Percentiles rank a stretch among this genome's conserved stretches.
Conservation (phyloP, 225 moss, liverwort and hornwort genomes). For the Straminergon stramineum region DNA sequence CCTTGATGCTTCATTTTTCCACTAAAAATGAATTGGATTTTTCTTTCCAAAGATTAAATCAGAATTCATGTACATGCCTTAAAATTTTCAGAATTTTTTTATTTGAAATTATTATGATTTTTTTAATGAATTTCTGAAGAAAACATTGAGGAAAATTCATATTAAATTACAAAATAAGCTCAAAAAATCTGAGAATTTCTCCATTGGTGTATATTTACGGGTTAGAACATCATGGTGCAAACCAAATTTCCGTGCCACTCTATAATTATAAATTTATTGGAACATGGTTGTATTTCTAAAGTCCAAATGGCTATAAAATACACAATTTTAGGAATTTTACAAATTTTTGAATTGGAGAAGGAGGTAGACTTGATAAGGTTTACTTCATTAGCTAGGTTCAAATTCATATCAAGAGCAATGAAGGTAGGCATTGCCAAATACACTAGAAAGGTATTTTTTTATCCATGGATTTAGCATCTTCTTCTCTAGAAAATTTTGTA, state of each 20-base stretch:
- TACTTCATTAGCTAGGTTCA: background rate
- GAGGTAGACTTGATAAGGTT: background rate
- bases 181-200: background rate
- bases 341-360: background rate
- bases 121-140: background rate
- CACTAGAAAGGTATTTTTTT: background rate
- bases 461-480: background rate
- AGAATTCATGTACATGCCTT: rapidly evolving
- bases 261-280: background rate
- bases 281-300: background rate
- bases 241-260: background rate
- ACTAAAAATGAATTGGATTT: background rate
- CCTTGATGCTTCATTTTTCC: background rate
- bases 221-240: background rate
- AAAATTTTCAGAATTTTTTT: background rate
- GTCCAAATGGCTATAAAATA: background rate
- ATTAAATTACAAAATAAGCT: background rate
- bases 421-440: rapidly evolving
- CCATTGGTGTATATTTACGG: background rate
- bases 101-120: background rate
- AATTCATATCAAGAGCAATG: background rate
- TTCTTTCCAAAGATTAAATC: background rate
- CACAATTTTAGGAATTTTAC: background rate
- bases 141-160: too few species aligned
- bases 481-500: background rate